Conservation (phyloP, 208 protist genomes). For the Naegleria fowleri region DNA sequence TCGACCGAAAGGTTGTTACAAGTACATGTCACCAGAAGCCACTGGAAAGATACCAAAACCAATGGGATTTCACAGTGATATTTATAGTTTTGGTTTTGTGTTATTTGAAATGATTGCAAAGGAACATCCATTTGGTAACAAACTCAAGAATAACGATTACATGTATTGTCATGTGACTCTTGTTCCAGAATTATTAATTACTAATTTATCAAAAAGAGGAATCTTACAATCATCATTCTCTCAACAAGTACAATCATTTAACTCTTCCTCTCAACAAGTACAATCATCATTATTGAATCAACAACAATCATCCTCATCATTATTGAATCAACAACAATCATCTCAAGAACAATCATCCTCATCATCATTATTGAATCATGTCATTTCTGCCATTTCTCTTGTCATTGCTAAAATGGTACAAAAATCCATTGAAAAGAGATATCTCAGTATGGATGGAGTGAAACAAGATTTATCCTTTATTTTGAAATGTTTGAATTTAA, state of each 20-base stretch:
- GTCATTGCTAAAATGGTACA: background rate
- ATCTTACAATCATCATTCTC: too few species aligned
- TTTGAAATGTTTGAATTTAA: background rate
- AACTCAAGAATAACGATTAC: background rate
- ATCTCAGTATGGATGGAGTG: background rate
- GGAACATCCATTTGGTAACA: background rate
- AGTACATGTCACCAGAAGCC: background rate
- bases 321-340: too few species aligned
- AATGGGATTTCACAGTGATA: background rate
- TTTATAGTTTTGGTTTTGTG: background rate
- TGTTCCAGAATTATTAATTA: background rate
- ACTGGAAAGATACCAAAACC: background rate
- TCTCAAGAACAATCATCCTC: too few species aligned
- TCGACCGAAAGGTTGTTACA: background rate
- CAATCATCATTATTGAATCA: too few species aligned
- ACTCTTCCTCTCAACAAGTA: too few species aligned
- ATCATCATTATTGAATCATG: background rate
- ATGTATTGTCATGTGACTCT: background rate
- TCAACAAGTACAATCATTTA: too few species aligned
- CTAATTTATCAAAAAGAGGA: background rate
- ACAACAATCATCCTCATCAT: too few species aligned
- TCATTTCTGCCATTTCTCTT: background rate
- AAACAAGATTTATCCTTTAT: background rate
- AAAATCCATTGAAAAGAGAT: background rate
- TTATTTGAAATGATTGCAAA: background rate